Percentiles rank a stretch among this genome's conserved stretches.
Conservation (phyloP, 208 protist genomes). For the Trypanosoma theileri region DNA sequence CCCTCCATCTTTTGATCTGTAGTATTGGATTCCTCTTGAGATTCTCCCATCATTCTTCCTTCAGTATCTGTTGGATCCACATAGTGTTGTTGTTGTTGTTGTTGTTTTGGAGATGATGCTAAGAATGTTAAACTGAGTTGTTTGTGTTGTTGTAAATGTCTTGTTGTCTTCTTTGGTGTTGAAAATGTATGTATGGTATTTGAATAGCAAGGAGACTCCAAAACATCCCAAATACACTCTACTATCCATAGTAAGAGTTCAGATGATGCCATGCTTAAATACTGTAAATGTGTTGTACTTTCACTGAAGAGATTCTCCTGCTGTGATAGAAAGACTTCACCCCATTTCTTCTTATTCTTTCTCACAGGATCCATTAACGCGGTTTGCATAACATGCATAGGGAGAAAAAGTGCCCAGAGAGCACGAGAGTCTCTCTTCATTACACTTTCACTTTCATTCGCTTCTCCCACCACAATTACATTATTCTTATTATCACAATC, state of each 20-base stretch:
- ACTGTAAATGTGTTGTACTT: neutral
- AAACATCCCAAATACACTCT: constrained; percentile 26
- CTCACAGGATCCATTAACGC: neutral
- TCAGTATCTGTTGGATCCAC: neutral
- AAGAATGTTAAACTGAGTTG: neutral
- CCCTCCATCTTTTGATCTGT: neutral
- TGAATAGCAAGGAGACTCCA: constrained; percentile 17
- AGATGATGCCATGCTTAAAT: neutral
- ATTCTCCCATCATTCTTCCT: neutral
- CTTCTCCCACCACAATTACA: neutral
- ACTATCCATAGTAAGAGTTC: constrained; percentile 28
- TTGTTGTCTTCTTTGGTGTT: neutral
- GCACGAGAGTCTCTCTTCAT: neutral
- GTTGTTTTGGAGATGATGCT: neutral
- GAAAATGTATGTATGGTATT: neutral
- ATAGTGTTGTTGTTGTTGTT: neutral
- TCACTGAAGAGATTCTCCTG: neutral
- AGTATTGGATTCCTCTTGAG: too few relatives aligned
- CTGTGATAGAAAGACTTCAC: neutral
- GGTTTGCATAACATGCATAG: constrained; percentile 16
- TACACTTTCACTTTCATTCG: neutral
- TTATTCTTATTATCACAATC: neutral
- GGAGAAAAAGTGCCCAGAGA: constrained; percentile 16
- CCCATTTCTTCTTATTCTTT: neutral
- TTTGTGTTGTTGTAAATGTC: neutral